Evolutionary conservation across 352 stramenopile genomes (phyloP).

Genomic region (Blastocystis sp.): DNA sequence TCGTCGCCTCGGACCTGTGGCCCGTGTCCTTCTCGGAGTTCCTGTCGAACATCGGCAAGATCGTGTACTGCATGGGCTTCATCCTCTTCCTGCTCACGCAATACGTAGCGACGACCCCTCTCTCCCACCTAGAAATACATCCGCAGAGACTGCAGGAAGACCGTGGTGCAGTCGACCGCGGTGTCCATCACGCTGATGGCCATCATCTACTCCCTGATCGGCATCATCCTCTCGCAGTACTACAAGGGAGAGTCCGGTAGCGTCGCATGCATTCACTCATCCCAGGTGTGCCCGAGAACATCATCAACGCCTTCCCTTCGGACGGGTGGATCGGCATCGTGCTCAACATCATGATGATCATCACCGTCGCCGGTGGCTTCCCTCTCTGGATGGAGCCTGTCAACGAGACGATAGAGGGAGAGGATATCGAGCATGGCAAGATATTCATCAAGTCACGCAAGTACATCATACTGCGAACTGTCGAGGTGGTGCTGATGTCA

Average conservation of each 20-base stretch:
- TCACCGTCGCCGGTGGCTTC: conserved; percentile 28
- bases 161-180: background rate
- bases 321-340: background rate
- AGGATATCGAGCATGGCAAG: conserved; percentile 1
- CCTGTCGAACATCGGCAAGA: background rate
- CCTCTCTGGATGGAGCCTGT: conserved; percentile 50
- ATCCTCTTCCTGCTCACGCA: conserved; percentile 56
- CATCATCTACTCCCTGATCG: conserved; percentile 4
- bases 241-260: conserved; percentile 26
- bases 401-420: conserved; percentile 42
- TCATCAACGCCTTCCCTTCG: background rate
- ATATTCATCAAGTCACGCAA: conserved; percentile 21
- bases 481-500: background rate
- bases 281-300: background rate
- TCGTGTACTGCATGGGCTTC: conserved; percentile 53
- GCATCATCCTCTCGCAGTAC: conserved; percentile 36
- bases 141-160: conserved; percentile 1
- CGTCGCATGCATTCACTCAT: background rate
- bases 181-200: conserved; percentile 26
- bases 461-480: background rate
- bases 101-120: background rate
- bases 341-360: conserved; percentile 1
- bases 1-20: conserved; percentile 9
- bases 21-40: background rate
- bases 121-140: conserved; percentile 27